Evolutionary conservation across 345 rosid genomes (phyloP), one percentile per base, ranked within the genome.

Genomic region (Rhodamnia argentea): DNA sequence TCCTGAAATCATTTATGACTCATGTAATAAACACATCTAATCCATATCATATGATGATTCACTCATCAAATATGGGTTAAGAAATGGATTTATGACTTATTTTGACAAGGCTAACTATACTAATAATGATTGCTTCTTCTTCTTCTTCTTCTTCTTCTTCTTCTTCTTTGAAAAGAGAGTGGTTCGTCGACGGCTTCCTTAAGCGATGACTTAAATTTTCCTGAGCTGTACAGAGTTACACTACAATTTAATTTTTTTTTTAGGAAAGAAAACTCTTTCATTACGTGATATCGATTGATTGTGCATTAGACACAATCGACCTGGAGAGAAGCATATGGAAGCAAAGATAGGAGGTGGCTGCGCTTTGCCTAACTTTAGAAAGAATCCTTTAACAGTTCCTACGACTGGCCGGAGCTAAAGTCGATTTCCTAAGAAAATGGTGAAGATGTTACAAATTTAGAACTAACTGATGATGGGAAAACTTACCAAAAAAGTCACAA

Each of bases 231-330:
- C 52, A 13, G 52, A 50, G 52, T 11, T 50, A 50, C 52, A 50
- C 13, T 50, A 13, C 52, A 50, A 50, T 50, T 50, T 50, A 50
- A 50, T 50, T 3, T 11, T 50, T 10, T 50, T 50, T 50, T 50
- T 50, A 50, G 52, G 13, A 50, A 50, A 50, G 55, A 14, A 5
- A 53, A 53, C 55, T 53, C 55, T 15, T 53, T 15, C 55, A 15
- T 53, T 13, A 52, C 18, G 15, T 53, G 55, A 53, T 14, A 15
- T 4, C 20, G 55, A 53, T 53, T 20, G 6, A 53, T 5, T 14
- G 55, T 10, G 52, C 13, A 3, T 7, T 15, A 29, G 22, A 29
- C 12, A 3, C 23, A 0, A 18, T 29, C 24, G 1, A 10, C 1
- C 24, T 18, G 20, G 23, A 37, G 10, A 32, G 4, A 18, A 20